These are phyloP conservation scores for Fomitopsis schrenkii DNA, from an alignment of 1,284 basidiomycete genomes.

Conservation along the genomic window DNA sequence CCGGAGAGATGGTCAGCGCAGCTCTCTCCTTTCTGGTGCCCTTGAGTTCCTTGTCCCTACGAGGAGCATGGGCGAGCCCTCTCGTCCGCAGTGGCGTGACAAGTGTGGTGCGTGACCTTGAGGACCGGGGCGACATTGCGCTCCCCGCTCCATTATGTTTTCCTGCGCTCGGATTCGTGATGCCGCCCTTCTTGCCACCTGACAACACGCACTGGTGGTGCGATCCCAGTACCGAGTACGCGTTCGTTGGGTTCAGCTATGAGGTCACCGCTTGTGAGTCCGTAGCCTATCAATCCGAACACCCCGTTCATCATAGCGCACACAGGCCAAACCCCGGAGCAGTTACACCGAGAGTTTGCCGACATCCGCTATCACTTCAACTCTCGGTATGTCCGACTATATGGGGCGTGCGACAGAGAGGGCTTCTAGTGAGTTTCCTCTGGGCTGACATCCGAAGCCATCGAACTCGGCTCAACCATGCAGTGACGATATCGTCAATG, in stretches of 20 bases:
- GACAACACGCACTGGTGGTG: conserved; percentile 62
- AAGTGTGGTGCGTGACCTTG: neutral
- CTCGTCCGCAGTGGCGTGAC: neutral
- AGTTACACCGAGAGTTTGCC: conserved; percentile 56
- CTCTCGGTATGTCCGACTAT: conserved; percentile 69
- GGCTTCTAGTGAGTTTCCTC: conserved; percentile 57
- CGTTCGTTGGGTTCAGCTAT: conserved; percentile 71
- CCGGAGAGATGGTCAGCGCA: neutral
- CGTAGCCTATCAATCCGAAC: neutral
- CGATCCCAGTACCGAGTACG: conserved; percentile 54
- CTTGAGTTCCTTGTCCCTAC: neutral
- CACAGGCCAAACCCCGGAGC: conserved; percentile 29
- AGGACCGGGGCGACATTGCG: neutral
- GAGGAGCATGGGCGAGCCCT: neutral
- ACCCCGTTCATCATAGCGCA: neutral
- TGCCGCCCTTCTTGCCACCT: conserved; percentile 45
- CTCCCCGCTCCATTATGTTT: conserved; percentile 37
- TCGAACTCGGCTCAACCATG: neutral
- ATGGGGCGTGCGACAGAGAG: conserved; percentile 57
- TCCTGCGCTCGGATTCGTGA: conserved; percentile 53
- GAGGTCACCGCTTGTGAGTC: conserved; percentile 44
- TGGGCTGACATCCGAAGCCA: neutral
- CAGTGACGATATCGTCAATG: conserved; percentile 66
- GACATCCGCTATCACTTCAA: conserved; percentile 58
- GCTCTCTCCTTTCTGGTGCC: neutral